phyloP scores from a whole-genome alignment of 164 flowering plant genomes.

The Tetracentron sinense region DNA sequence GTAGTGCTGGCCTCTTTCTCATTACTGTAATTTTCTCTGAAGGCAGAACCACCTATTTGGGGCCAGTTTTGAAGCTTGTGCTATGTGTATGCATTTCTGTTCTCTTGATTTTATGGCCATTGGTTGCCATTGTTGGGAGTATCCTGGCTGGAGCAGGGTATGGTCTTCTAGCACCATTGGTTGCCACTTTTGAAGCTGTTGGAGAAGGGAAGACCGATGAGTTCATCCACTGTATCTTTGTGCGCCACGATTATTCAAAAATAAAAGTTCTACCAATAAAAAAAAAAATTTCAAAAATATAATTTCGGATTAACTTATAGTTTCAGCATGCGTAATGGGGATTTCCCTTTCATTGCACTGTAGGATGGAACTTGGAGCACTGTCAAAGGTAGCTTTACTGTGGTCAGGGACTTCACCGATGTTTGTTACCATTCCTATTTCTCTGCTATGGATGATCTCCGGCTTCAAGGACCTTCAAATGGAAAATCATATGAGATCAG shows the following conservation, averaged over 20 bases:
- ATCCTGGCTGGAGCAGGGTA: conserved; percentile 62
- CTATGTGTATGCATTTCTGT: conserved; percentile 40
- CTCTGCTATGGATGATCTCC: conserved; percentile 70
- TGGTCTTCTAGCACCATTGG: conserved; percentile 66
- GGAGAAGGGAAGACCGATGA: conserved; percentile 67
- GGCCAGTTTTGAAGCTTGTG: conserved; percentile 72
- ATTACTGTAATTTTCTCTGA: conserved; percentile 14
- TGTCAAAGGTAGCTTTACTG: conserved; percentile 45
- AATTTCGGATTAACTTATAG: neutral
- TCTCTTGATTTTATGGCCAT: conserved; percentile 61
- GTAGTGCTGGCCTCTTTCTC: neutral
- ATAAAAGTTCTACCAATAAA: neutral
- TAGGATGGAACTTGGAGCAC: conserved; percentile 89
- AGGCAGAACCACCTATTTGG: conserved; percentile 64
- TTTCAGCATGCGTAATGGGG: neutral
- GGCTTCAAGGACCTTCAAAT: conserved; percentile 33
- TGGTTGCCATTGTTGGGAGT: conserved; percentile 59
- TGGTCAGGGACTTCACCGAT: conserved; percentile 69
- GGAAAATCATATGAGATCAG: conserved; percentile 72
- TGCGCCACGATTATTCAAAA: conserved; percentile 24
- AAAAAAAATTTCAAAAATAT: no score
- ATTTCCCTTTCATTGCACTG: conserved; percentile 3
- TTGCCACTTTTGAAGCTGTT: conserved; percentile 84
- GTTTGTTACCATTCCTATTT: conserved; percentile 67
- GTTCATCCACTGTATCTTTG: conserved; percentile 63